phyloP scores from a whole-genome alignment of 495 filamentous ascomycete genomes.

The Penicillium tannophilum region DNA sequence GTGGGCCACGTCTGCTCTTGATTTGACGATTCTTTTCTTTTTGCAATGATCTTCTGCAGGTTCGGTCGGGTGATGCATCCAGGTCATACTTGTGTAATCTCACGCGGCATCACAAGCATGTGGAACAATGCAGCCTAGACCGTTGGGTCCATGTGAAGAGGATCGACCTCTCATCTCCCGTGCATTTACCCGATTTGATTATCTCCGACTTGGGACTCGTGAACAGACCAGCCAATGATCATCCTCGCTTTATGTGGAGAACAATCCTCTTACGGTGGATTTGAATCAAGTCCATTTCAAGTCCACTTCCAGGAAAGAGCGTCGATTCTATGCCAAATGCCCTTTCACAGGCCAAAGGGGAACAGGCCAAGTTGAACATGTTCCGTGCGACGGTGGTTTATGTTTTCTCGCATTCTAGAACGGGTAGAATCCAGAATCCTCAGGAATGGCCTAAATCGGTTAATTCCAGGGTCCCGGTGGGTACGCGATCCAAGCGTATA shows the following conservation, averaged over 20 bases:
- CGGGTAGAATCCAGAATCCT: background rate
- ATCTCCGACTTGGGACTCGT: background rate
- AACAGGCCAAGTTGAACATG: no score
- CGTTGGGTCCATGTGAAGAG: conserved; percentile 5
- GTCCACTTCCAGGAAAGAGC: no score
- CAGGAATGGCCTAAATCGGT: conserved; percentile 3
- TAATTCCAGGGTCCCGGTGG: conserved; percentile 19
- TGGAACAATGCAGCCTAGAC: conserved; percentile 14
- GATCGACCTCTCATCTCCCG: conserved; percentile 13
- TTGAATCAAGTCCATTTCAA: no score
- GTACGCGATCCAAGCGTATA: background rate
- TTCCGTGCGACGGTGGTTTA: no score
- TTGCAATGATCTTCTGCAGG: conserved; percentile 23
- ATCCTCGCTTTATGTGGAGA: no score
- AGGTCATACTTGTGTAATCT: conserved; percentile 20
- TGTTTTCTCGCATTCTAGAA: no score
- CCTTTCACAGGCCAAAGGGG: no score
- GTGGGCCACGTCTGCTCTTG: conserved; percentile 8
- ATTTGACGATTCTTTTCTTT: conserved; percentile 2
- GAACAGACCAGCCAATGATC: background rate
- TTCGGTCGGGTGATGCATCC: conserved; percentile 26
- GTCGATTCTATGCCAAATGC: no score
- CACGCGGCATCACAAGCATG: conserved; percentile 23
- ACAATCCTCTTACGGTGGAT: no score
- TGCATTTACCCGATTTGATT: conserved; percentile 33